phyloP scores from a whole-genome alignment of 345 rosid genomes.

The Murraya paniculata region DNA sequence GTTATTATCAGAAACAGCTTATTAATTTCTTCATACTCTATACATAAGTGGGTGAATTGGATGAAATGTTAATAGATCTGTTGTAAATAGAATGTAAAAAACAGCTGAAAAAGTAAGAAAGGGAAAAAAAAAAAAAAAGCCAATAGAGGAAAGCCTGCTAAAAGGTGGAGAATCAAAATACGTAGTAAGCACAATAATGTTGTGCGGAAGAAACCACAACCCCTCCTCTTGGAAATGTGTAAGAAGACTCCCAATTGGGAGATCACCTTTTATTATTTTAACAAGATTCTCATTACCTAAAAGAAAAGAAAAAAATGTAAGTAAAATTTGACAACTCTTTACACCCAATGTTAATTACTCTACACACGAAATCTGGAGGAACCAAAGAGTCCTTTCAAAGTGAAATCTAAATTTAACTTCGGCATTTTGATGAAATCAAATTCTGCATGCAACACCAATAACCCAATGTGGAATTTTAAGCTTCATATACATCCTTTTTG shows the following conservation, averaged over 20 bases:
- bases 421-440: neutral
- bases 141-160: neutral
- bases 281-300: neutral
- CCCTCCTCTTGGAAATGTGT: constrained; percentile 31
- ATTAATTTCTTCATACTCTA: no score
- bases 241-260: constrained; percentile 9
- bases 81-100: no score
- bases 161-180: constrained; percentile 2
- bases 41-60: no score
- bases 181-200: neutral
- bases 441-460: neutral
- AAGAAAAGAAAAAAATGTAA: neutral
- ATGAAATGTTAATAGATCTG: no score
- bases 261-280: neutral
- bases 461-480: neutral
- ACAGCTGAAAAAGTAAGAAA: no score
- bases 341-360: neutral
- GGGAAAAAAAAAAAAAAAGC: neutral
- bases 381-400: neutral
- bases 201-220: constrained; percentile 24
- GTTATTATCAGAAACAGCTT: no score
- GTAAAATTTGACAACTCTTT: neutral
- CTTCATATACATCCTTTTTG: no score
- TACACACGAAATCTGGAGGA: neutral
- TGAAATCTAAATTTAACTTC: neutral